phyloP scores from a whole-genome alignment of 192 early-diverging fungal species.

The Coemansia sp. region DNA sequence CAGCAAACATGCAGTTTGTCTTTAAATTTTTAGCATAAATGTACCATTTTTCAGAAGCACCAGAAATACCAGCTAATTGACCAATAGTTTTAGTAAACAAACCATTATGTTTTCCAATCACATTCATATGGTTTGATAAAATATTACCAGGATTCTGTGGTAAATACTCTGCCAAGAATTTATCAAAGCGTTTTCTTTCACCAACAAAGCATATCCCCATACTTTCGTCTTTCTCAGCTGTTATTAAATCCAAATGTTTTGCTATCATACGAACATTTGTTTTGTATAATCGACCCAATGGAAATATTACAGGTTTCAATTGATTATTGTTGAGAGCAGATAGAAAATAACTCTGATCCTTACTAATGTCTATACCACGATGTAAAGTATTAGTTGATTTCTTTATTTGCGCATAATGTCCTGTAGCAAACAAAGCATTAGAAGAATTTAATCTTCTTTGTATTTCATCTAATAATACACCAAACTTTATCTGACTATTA shows the following conservation, averaged over 20 bases:
- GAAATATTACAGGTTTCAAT: constrained; percentile 66
- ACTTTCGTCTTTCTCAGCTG: constrained; percentile 75
- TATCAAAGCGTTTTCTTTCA: constrained; percentile 69
- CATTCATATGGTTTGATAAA: constrained; percentile 37
- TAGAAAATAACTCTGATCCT: constrained; percentile 96
- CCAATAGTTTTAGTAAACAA: constrained; percentile 78
- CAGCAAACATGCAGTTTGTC: constrained; percentile 68
- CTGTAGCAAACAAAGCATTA: constrained; percentile 61
- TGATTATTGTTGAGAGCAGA: constrained; percentile 55
- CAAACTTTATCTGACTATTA: constrained; percentile 94
- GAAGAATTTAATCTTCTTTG: constrained; percentile 1
- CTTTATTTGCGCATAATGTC: constrained; percentile 58
- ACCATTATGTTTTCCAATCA: constrained; percentile 58
- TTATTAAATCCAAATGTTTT: constrained; percentile 52
- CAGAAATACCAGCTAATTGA: constrained; percentile 66
- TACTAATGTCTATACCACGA: constrained; percentile 63
- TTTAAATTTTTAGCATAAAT: constrained; percentile 66
- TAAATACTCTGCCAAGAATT: constrained; percentile 70
- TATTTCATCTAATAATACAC: constrained; percentile 67
- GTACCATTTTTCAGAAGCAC: constrained; percentile 70
- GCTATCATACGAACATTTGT: constrained; percentile 71
- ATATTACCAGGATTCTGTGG: constrained; percentile 47
- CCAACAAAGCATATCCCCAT: constrained; percentile 98
- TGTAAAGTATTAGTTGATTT: neutral
- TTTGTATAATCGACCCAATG: constrained; percentile 75